Evolutionary conservation across 176 grass and related monocot genomes (phyloP).

Genomic region (Sorghum bicolor): DNA sequence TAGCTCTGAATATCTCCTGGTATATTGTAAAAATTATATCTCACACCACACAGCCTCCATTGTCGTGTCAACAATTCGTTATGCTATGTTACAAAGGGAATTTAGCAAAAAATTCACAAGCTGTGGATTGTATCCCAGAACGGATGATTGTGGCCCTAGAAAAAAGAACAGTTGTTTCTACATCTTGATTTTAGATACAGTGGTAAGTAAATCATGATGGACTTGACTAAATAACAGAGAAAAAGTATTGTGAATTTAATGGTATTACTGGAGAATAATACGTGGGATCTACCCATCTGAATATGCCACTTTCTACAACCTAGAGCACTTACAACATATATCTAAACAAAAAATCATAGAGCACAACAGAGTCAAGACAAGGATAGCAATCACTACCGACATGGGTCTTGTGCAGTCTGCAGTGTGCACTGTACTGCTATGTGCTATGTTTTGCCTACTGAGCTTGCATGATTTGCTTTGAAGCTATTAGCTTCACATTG

Average conservation of each 20-base stretch:
- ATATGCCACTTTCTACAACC: constrained; percentile 22
- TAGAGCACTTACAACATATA: constrained; percentile 29
- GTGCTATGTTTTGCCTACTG: constrained; percentile 24
- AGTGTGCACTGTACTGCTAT: not conserved
- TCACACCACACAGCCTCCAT: constrained; percentile 8
- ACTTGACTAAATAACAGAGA: constrained; percentile 19
- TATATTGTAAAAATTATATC: not conserved
- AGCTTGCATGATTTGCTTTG: not conserved
- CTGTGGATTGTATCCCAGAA: not conserved
- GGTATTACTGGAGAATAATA: constrained; percentile 28
- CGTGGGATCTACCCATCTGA: constrained; percentile 25
- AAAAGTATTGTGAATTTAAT: constrained; percentile 25
- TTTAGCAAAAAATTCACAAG: not conserved
- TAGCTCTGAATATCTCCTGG: not conserved
- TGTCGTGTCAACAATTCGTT: not conserved
- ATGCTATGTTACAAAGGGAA: not conserved
- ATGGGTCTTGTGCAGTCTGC: not conserved
- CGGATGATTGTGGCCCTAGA: not conserved
- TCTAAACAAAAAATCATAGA: constrained; percentile 29
- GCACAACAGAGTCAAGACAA: constrained; percentile 25
- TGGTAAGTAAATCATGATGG: constrained; percentile 28
- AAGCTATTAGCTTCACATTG: not conserved
- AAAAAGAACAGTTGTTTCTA: constrained; percentile 16
- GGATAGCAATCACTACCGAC: constrained; percentile 27
- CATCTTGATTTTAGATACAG: constrained; percentile 22